Base-by-base conservation (phyloP, 2,329 filamentous ascomycete species). In the Sclerotinia borealis region DNA sequence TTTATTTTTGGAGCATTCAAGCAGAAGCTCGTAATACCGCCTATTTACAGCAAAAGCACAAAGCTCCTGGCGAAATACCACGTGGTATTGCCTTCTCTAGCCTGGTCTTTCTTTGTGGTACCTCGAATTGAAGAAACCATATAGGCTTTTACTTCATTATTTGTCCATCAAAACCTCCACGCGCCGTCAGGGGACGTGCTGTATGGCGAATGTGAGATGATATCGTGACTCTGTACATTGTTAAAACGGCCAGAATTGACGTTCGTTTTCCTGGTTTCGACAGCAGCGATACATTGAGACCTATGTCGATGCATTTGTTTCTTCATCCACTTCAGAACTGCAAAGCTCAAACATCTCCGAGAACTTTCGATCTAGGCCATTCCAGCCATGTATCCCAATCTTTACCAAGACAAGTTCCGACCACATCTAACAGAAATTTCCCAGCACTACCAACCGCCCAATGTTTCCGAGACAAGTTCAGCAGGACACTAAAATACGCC, bases 401-500 rank as follows among this genome's bases (percentile, higher is more conserved):
- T 34, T 37, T 48, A 9, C 66, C 67, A 7, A 73, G 54, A 58
- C 64, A 68, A 19, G 62, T 64, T 22, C 63, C 65, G 31, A 72
- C 64, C 3, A 65, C 67, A 15, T 60, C 37, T 17, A 73, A 59
- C n/a, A 73, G 59, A 51, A 65, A 67, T 11, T 51, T 66, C 27
- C 71, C 71, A 19, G 68, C 63, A 29, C 67, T 56, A 3, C 70
- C 70, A 41, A 73, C 64, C 9, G 68, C 63, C 72, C 72, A 74
- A 37, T 64, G 68, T 1, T 52, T 25, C 25, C 69, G 62, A 15
- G 62, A 55, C 6, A 25, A 59, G 65, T 77, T 71, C n/a, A 78
- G 55, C 45, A 77, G 58, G 8, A 76, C 66, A 1, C 74, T 71
- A 65, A 76, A 79, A 63, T 76, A 69, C 4, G 74, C 75, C 34